Base-by-base conservation (phyloP, 345 rosid species). In the Gossypium australe region DNA sequence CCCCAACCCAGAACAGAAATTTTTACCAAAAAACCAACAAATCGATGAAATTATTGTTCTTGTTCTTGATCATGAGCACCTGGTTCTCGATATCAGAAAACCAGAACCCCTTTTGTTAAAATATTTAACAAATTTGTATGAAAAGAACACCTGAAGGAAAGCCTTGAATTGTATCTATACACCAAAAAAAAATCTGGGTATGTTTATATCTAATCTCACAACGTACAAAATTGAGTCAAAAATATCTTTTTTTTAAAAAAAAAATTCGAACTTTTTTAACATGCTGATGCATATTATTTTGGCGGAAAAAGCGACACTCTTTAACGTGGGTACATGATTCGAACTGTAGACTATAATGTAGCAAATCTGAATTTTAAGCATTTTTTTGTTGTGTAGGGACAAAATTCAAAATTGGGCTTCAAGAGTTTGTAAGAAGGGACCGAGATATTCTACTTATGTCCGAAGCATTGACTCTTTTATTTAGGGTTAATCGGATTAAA, bases 231-330 rank as follows among this genome's bases (percentile, higher is more conserved):
- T 48, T 49, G 80, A 34, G 68, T 73, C 62, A 66, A 11, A 48
- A 48, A 14, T 4, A 9, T 2, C 11, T 9, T 18, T 14, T 27
- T 24, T 20, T 20, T 20, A n/a, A n/a, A n/a, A n/a, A n/a, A 11
- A 11, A 45, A 25, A 2, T 0, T 16, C 9, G 17, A 61, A 62
- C 59, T 9, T 22, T 9, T 17, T 66, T 6, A 57, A 57, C 9
- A n/a, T 44, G 34, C 34, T 66, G 70, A 66, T 66, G 14, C 70
- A 18, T 18, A 44, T 65, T 43, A 2, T 44, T 66, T 22, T 70
- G 72, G 75, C 75, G 65, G 67, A 53, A 74, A 73, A 51, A 22
- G 51, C 44, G 75, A 69, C 75, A 9, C 56, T 4, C 22, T 27
- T 3, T 7, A 16, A 74, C 66, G 44, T 74, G 78, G 75, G 78